A percentile compares a stretch with the other conserved stretches of the same genome.
phyloP scores from a whole-genome alignment of 495 filamentous ascomycete genomes.

The Hypoxylon trugodes region DNA sequence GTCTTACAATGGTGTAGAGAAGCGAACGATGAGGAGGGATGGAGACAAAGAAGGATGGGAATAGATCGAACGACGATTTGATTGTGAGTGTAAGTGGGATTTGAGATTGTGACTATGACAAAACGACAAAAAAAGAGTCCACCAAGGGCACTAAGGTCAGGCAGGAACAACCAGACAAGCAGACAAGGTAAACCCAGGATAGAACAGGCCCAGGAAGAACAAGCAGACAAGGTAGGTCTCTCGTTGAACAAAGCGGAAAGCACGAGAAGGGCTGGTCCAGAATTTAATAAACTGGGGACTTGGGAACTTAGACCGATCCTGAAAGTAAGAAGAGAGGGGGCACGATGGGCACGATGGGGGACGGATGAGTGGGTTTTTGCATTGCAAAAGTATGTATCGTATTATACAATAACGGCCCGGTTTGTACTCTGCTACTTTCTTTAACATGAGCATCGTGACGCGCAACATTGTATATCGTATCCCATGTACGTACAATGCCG shows the following conservation, averaged over 20 bases:
- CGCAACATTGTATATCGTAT: conserved; percentile 12
- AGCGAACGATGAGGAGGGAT: conserved; percentile 20
- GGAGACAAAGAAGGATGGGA: conserved; percentile 8
- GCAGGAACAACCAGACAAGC: too few relatives aligned
- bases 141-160: too few relatives aligned
- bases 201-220: too few relatives aligned
- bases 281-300: conserved; percentile 41
- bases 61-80: conserved; percentile 26
- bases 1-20: conserved; percentile 11
- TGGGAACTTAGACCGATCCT: conserved; percentile 37
- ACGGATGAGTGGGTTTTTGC: conserved; percentile 1
- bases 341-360: neutral
- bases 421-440: too few relatives aligned
- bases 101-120: conserved; percentile 17
- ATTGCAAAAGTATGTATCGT: too few relatives aligned
- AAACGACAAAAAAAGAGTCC: neutral
- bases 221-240: neutral
- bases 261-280: conserved; percentile 40
- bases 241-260: conserved; percentile 34
- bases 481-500: conserved; percentile 18
- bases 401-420: too few relatives aligned
- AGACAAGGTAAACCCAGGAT: too few relatives aligned
- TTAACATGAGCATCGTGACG: conserved; percentile 32
- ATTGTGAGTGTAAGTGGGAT: neutral
- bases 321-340: conserved; percentile 23